These are phyloP conservation scores for Erigeron philadelphicus DNA, from an alignment of 140 eudicot species.

Conservation along the genomic window DNA sequence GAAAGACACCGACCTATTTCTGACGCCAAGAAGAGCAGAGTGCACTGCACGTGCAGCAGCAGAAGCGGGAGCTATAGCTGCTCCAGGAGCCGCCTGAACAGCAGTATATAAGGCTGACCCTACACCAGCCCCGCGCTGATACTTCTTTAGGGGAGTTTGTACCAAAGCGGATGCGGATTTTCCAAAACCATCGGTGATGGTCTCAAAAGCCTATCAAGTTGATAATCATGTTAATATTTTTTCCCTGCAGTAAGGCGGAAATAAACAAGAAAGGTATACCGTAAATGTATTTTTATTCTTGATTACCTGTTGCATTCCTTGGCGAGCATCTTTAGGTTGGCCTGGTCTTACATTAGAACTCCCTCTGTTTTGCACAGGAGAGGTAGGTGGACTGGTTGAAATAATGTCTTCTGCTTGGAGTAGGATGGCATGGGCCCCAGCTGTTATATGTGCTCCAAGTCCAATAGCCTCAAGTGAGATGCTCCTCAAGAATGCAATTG, in stretches of 20 bases:
- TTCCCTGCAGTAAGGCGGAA: not conserved
- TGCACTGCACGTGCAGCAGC: slow-evolving; percentile 90
- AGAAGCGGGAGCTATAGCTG: slow-evolving; percentile 92
- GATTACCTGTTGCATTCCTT: slow-evolving; percentile 79
- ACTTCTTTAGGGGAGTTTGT: slow-evolving; percentile 47
- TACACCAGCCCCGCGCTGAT: slow-evolving; percentile 71
- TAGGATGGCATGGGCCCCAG: slow-evolving; percentile 84
- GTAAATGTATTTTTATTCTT: not conserved
- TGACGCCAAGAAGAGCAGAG: slow-evolving; percentile 83
- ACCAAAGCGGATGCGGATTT: slow-evolving; percentile 59
- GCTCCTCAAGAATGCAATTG: slow-evolving; percentile 83
- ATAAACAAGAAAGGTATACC: not conserved
- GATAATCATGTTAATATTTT: not conserved
- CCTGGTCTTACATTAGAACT: slow-evolving; percentile 45
- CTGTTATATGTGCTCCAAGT: slow-evolving; percentile 89
- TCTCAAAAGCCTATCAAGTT: slow-evolving; percentile 67
- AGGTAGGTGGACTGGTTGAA: slow-evolving; percentile 59
- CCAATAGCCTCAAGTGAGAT: slow-evolving; percentile 91
- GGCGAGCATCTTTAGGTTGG: slow-evolving; percentile 84
- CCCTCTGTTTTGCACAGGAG: slow-evolving; percentile 46
- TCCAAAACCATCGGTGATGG: slow-evolving; percentile 74
- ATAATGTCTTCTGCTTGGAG: slow-evolving; percentile 82
- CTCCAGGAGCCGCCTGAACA: slow-evolving; percentile 88
- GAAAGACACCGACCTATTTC: slow-evolving; percentile 58
- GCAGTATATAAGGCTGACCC: slow-evolving; percentile 81